These are phyloP conservation scores for Trichoderma sp. DNA, from an alignment of 2,329 filamentous ascomycete genomes.

Conservation along the genomic window DNA sequence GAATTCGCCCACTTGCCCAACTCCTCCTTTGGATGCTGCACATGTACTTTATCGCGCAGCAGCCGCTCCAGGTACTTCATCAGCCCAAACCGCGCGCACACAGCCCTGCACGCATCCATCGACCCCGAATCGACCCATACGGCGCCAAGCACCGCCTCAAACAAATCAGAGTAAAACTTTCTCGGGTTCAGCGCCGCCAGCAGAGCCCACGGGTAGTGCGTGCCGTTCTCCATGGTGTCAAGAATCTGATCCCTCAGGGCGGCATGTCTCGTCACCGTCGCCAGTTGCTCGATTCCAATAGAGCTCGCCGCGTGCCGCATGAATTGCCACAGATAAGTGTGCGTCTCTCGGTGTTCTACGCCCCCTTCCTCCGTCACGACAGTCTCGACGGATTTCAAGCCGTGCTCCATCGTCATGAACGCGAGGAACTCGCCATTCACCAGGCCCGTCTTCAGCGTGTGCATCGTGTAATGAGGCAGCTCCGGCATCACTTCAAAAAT, in stretches of 20 bases:
- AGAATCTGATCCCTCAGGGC: conserved; percentile 54
- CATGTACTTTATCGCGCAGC: conserved; percentile 61
- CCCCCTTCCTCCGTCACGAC: conserved; percentile 28
- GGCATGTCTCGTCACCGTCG: conserved; percentile 51
- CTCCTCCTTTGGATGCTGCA: conserved; percentile 68
- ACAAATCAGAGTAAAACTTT: conserved; percentile 82
- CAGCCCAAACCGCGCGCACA: conserved; percentile 69
- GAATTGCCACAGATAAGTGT: conserved; percentile 66
- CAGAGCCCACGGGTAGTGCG: conserved; percentile 74
- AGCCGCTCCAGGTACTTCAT: conserved; percentile 64
- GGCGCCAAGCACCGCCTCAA: conserved; percentile 81
- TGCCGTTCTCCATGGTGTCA: conserved; percentile 52
- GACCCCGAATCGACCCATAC: conserved; percentile 80
- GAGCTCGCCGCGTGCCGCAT: conserved; percentile 62
- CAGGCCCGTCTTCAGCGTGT: conserved; percentile 72
- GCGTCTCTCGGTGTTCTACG: conserved; percentile 32
- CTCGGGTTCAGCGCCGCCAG: conserved; percentile 67
- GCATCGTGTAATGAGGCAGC: conserved; percentile 65
- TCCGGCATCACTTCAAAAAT: conserved; percentile 55
- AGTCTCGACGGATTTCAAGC: conserved; percentile 34
- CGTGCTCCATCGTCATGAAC: conserved; percentile 67
- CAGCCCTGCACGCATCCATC: conserved; percentile 58
- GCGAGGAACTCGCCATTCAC: conserved; percentile 82
- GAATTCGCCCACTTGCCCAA: conserved; percentile 62
- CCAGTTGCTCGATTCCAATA: conserved; percentile 52